Evolutionary conservation across 179 eudicot genomes (phyloP).

Genomic region (Pouteria campechiana): DNA sequence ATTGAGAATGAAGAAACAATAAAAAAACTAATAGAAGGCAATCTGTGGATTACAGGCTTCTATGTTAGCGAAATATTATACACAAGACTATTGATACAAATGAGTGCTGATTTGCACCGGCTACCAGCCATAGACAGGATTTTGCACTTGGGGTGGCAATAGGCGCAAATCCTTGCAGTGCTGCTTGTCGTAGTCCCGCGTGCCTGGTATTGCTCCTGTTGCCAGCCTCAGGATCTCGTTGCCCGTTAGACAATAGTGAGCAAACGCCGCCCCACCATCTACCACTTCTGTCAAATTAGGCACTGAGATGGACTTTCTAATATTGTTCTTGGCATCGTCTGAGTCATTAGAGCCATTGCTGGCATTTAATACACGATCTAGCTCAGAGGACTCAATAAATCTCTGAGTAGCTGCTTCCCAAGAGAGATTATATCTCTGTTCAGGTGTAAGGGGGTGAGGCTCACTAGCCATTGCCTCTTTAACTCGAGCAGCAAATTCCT

Average conservation of each 20-base stretch:
- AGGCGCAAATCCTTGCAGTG: slow-evolving; percentile 67
- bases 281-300: slow-evolving; percentile 60
- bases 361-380: slow-evolving; percentile 45
- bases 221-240: slow-evolving; percentile 75
- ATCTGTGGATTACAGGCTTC: too few species aligned
- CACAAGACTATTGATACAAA: too few species aligned
- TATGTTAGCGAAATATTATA: too few species aligned
- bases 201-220: slow-evolving; percentile 79
- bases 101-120: background rate
- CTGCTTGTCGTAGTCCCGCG: slow-evolving; percentile 60
- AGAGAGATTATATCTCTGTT: slow-evolving; percentile 65
- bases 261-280: slow-evolving; percentile 86
- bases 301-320: slow-evolving; percentile 50
- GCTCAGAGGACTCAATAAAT: slow-evolving; percentile 80
- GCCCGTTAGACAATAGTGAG: slow-evolving; percentile 79
- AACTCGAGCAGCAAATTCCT: slow-evolving; percentile 76
- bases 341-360: slow-evolving; percentile 6
- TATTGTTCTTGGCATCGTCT: slow-evolving; percentile 2
- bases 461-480: slow-evolving; percentile 80
- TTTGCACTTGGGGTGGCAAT: slow-evolving; percentile 81
- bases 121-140: slow-evolving; percentile 80
- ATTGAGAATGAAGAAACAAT: too few species aligned
- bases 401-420: slow-evolving; percentile 99
- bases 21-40: too few species aligned
- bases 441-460: slow-evolving; percentile 77